Conservation (phyloP, 345 rosid species). For the Populus deltoides region DNA sequence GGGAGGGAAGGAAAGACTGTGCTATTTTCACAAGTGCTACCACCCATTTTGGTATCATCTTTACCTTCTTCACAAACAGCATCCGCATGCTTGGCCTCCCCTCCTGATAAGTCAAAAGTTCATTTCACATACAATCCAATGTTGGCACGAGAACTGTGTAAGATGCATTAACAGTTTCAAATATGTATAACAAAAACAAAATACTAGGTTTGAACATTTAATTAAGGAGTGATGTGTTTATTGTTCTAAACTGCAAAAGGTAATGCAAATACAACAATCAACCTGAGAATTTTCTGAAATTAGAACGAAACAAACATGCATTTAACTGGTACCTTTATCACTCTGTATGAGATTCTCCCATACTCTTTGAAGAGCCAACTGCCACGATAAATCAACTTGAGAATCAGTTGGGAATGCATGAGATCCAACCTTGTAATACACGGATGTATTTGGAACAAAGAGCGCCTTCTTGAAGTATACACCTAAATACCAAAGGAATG, state of each 20-base stretch:
- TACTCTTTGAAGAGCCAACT: constrained; percentile 62
- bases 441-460: constrained; percentile 80
- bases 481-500: constrained; percentile 41
- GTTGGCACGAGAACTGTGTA: neutral
- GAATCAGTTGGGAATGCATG: constrained; percentile 38
- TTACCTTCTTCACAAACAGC: constrained; percentile 47
- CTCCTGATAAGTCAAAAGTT: constrained; percentile 26
- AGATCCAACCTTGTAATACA: constrained; percentile 81
- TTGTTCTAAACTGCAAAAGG: neutral
- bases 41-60: constrained; percentile 41
- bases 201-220: neutral
- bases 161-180: neutral
- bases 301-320: neutral
- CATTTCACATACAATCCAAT: constrained; percentile 8
- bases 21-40: constrained; percentile 52
- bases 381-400: constrained; percentile 74
- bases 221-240: neutral
- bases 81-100: constrained; percentile 37
- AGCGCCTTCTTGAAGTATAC: constrained; percentile 80
- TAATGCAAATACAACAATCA: neutral
- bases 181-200: neutral
- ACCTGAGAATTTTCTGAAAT: neutral
- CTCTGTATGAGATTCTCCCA: constrained; percentile 72
- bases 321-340: constrained; percentile 44
- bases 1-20: constrained; percentile 84